These are phyloP conservation scores for Hagleromyces aurorensis DNA, from an alignment of 805 yeast species.

Conservation along the genomic window DNA sequence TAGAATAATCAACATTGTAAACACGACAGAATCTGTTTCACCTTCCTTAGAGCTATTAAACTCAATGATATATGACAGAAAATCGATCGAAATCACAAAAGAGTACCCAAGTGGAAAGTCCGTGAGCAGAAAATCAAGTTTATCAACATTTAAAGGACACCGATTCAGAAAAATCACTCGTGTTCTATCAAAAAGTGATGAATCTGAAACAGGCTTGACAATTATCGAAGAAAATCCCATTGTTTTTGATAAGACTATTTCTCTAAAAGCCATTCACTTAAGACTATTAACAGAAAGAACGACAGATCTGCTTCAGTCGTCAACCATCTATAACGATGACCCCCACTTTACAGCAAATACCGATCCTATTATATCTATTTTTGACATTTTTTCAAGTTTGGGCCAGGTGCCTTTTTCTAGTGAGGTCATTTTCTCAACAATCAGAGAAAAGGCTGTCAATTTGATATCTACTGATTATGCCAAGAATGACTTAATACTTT, in stretches of 20 bases:
- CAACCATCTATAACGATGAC: conserved; percentile 32
- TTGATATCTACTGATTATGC: conserved; percentile 13
- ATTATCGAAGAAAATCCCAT: conserved; percentile 17
- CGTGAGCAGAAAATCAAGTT: conserved; percentile 15
- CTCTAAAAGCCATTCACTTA: conserved; percentile 34
- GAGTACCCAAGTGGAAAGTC: conserved; percentile 4
- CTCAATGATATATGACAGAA: conserved; percentile 16
- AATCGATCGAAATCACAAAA: not conserved
- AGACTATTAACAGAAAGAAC: conserved; percentile 59
- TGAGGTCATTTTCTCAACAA: conserved; percentile 37
- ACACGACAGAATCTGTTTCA: conserved; percentile 27
- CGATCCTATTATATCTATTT: conserved; percentile 29
- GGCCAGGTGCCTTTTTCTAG: conserved; percentile 57
- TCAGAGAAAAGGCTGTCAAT: conserved; percentile 24
- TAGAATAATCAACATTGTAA: conserved; percentile 19
- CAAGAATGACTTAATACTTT: conserved; percentile 14
- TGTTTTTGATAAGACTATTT: conserved; percentile 20
- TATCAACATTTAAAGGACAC: conserved; percentile 14
- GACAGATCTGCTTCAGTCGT: conserved; percentile 61
- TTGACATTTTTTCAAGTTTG: conserved; percentile 31
- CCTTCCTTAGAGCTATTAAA: conserved; percentile 25
- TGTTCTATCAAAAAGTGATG: conserved; percentile 15
- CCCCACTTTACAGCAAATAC: conserved; percentile 23
- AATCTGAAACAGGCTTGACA: conserved; percentile 15
- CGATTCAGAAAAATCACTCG: conserved; percentile 10